These are phyloP conservation scores for Solanum lignicaule DNA, from an alignment of 257 asterid genomes.

Conservation along the genomic window DNA sequence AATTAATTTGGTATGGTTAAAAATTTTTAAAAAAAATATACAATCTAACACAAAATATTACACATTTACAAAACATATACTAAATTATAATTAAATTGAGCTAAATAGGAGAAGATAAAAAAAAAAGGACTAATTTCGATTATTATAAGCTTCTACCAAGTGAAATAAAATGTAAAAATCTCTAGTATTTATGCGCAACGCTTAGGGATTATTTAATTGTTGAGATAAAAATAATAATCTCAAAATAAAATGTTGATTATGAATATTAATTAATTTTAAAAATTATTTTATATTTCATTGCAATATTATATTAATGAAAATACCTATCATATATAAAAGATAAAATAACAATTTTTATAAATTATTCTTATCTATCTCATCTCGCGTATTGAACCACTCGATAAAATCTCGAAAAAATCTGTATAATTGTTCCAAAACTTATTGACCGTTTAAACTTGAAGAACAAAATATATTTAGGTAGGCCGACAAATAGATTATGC, in stretches of 20 bases:
- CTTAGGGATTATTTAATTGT: not conserved
- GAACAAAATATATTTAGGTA: not conserved
- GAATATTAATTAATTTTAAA: not conserved
- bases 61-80: not conserved
- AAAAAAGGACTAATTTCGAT: not conserved
- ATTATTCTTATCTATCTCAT: not conserved
- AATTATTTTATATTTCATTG: not conserved
- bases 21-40: no score
- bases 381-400: not conserved
- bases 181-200: not conserved
- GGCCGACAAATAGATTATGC: not conserved
- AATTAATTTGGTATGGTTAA: not conserved
- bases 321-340: not conserved
- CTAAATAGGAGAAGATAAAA: not conserved
- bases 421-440: not conserved
- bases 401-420: not conserved
- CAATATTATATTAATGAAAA: not conserved
- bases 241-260: not conserved
- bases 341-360: not conserved
- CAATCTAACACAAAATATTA: not conserved
- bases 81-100: not conserved
- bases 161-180: not conserved
- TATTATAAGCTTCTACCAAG: not conserved
- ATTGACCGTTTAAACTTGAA: not conserved
- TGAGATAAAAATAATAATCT: not conserved